A percentile compares a stretch with the other conserved stretches of the same genome.
Conservation (phyloP, 1,139 yeast genomes). For the Suhomyces bolitotheri region DNA sequence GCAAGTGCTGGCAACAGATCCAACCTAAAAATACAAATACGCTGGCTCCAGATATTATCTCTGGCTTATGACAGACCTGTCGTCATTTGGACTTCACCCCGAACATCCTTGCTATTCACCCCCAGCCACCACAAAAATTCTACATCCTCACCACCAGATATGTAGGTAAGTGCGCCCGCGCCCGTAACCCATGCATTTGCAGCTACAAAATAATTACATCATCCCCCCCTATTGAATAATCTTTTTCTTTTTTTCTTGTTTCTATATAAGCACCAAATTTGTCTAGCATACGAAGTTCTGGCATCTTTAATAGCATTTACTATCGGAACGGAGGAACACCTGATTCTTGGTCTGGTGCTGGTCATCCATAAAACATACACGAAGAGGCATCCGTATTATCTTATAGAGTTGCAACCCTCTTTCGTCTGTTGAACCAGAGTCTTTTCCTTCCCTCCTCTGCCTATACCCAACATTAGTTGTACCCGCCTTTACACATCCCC, state of each 20-base stretch:
- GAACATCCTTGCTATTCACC: too few relatives aligned
- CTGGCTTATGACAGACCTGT: too few relatives aligned
- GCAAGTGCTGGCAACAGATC: too few relatives aligned
- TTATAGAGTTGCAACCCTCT: not conserved
- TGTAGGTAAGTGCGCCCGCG: not conserved
- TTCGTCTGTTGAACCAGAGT: not conserved
- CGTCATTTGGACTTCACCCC: too few relatives aligned
- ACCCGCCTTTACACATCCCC: not conserved
- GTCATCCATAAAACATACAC: not conserved
- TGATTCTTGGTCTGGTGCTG: not conserved
- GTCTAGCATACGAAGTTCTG: not conserved
- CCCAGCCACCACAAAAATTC: constrained; percentile 3
- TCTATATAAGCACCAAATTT: not conserved
- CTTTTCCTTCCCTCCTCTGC: not conserved
- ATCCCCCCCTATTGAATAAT: constrained; percentile 10
- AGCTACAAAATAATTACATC: constrained; percentile 7
- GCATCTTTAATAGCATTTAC: not conserved
- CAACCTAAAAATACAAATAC: too few relatives aligned
- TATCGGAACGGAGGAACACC: not conserved
- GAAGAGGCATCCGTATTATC: too few relatives aligned
- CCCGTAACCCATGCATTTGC: constrained; percentile 5
- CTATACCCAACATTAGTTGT: not conserved
- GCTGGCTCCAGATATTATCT: too few relatives aligned
- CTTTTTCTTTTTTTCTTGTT: constrained; percentile 1
- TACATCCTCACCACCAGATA: constrained; percentile 3